Evolutionary conservation across 2,329 filamentous ascomycete genomes (phyloP), one percentile per base, ranked within the genome.

Genomic region (Monosporascus sp.): DNA sequence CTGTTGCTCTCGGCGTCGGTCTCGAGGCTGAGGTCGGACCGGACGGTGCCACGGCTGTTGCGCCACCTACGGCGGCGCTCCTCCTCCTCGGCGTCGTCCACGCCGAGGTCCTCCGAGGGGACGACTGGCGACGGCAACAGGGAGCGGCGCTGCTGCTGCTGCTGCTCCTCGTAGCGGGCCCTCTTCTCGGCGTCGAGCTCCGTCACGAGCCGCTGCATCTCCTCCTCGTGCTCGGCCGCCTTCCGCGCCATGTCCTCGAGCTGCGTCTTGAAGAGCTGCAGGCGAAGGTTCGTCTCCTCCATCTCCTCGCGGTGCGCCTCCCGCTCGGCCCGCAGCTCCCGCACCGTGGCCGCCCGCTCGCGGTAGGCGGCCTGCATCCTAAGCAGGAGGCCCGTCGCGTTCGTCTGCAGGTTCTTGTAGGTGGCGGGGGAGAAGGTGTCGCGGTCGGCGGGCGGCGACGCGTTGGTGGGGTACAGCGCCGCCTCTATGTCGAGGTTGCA

Each of bases 341-440:
- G 70, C 1, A 82, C 65, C n/a, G 76, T 72, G 0, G 72, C 56
- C 5, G 78, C 76, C 24, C 78, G 79, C 51, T 75, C 68, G 47
- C 79, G 78, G 64, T 85, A 86, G 31, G 82, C 83, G 11, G 67
- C 69, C 60, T 86, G 84, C 58, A 85, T 78, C 62, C 73, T 78
- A 22, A 70, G 71, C 24, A 87, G 65, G 5, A 85, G 68, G 4
- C 79, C 78, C 5, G 72, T 70, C 3, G 84, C 83, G 52, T 81
- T 83, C 57, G 71, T 68, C 53, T 82, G 80, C n/a, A 85, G 72
- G 62, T 82, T 84, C 63, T 82, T 83, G 68, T 78, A 86, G 9
- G 79, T 77, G 0, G 79, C 74, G 0, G 82, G 81, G 1, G 82
- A 83, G 64, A 83, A 82, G 1, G 77, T 63, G 41, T 82, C 77